Percentiles rank a stretch among this genome's conserved stretches.
phyloP scores from a whole-genome alignment of 192 early-diverging fungal species.

The Linnemannia exigua region DNA sequence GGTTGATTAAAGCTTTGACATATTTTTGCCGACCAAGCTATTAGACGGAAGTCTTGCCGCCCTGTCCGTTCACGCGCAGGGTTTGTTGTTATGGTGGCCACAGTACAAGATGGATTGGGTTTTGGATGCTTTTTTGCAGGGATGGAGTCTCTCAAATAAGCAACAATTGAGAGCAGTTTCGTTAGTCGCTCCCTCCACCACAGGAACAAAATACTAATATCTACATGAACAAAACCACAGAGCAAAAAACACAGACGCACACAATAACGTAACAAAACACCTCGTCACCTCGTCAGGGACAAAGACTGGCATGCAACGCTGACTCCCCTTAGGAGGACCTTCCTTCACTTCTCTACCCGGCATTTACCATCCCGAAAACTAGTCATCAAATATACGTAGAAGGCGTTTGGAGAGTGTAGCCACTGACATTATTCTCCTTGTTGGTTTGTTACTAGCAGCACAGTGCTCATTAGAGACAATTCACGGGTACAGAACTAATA shows the following conservation, averaged over 20 bases:
- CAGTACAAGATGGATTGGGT: neutral
- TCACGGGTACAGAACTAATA: neutral
- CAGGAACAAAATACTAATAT: neutral
- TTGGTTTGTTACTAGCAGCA: neutral
- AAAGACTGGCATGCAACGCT: neutral
- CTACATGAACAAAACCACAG: neutral
- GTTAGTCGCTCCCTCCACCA: neutral
- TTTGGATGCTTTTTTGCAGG: too few species aligned
- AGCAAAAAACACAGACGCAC: neutral
- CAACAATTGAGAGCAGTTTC: conserved; percentile 1
- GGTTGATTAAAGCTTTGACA: neutral
- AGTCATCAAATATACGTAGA: conserved; percentile 25
- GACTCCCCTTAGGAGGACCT: neutral
- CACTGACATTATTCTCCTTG: too few species aligned
- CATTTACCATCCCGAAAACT: conserved; percentile 15
- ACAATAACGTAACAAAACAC: neutral
- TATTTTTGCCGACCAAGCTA: neutral
- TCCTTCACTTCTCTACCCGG: neutral
- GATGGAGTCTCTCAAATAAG: neutral
- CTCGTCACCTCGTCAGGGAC: neutral
- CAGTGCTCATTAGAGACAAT: neutral
- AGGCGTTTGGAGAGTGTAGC: too few species aligned
- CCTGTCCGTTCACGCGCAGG: neutral
- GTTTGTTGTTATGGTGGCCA: neutral
- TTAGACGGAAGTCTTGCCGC: neutral